phyloP scores from a whole-genome alignment of 208 protist species.

The Plasmodiophora brassicae region DNA sequence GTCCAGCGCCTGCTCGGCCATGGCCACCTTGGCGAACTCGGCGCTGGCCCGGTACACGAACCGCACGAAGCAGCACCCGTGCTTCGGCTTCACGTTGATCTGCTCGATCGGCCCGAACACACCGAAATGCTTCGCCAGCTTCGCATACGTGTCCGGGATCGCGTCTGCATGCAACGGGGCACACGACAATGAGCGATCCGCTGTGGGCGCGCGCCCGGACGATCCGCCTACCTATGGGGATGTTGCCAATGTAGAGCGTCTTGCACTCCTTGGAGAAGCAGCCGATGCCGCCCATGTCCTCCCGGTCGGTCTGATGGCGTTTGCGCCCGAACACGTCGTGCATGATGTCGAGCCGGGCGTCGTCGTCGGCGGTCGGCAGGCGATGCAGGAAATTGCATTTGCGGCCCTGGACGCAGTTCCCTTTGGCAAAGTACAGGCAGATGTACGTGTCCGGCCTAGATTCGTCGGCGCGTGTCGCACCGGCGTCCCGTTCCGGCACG shows the following conservation, averaged over 20 bases:
- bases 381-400: conserved; percentile 11
- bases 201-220: too few species aligned
- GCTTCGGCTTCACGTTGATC: conserved; percentile 25
- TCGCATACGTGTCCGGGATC: not conserved
- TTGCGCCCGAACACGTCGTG: conserved; percentile 10
- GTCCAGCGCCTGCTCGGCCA: not conserved
- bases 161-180: not conserved
- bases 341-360: not conserved
- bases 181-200: not conserved
- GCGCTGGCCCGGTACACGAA: not conserved
- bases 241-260: conserved; percentile 2
- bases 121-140: conserved; percentile 7
- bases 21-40: conserved; percentile 20
- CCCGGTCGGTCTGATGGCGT: conserved; percentile 17
- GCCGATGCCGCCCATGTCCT: conserved; percentile 11
- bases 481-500: not conserved
- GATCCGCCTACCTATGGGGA: not conserved
- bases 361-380: not conserved
- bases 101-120: not conserved
- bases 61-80: conserved; percentile 23
- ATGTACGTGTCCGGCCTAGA: not conserved
- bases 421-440: conserved; percentile 33
- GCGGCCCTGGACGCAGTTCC: not conserved
- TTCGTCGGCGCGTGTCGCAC: not conserved
- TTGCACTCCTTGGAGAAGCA: conserved; percentile 19